phyloP scores from a whole-genome alignment of 208 protist species.

The Wallacemonas collosoma region DNA sequence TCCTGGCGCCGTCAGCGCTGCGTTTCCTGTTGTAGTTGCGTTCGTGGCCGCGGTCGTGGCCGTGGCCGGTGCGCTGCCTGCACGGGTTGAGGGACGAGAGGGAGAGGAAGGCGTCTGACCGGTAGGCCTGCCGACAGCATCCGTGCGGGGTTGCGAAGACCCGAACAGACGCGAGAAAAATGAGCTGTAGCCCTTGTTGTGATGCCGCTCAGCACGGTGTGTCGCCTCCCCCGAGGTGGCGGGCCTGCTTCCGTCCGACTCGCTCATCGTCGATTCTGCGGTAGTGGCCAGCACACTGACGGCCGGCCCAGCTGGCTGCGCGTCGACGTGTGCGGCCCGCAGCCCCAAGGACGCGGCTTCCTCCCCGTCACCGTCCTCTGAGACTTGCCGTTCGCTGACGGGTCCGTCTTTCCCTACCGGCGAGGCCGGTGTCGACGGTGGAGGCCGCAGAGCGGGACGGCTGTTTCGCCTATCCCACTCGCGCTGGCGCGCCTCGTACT shows the following conservation, averaged over 20 bases:
- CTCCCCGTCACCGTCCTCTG: neutral
- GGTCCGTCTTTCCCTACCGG: neutral
- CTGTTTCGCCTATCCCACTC: neutral
- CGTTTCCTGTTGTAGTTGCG: neutral
- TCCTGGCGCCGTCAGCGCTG: neutral
- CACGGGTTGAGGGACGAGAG: neutral
- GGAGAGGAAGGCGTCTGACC: neutral
- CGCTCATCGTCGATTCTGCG: no score
- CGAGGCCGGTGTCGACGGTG: neutral
- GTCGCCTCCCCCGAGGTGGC: no score
- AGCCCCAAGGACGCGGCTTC: no score
- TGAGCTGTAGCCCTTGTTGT: neutral
- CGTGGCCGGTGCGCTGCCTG: slow-evolving; percentile 7
- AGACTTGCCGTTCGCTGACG: neutral
- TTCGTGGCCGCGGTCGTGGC: neutral
- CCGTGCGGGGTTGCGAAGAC: neutral
- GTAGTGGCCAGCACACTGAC: no score
- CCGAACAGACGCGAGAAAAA: neutral
- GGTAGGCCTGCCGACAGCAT: neutral
- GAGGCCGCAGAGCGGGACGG: neutral
- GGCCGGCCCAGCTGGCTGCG: no score
- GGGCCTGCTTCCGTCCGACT: no score
- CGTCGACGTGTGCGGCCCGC: no score
- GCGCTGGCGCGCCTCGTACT: slow-evolving; percentile 4
- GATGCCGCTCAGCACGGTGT: no score